phyloP scores from a whole-genome alignment of 108 stramenopile species.

The Nitzschia inconspicua region DNA sequence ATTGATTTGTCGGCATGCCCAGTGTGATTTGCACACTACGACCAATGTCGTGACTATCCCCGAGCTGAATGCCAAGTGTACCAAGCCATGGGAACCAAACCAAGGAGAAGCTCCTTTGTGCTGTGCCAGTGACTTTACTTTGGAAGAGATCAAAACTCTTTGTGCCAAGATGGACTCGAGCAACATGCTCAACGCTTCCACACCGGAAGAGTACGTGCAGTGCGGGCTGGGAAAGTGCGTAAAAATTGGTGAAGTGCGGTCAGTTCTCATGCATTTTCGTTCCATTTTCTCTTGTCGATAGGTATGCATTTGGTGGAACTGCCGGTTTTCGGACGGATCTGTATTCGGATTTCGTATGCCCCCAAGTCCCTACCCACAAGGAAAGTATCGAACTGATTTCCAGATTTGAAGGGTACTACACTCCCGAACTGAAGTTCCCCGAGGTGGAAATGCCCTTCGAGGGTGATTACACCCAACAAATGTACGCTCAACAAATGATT shows the following conservation, averaged over 20 bases:
- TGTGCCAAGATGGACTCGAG: conserved; percentile 76
- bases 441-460: conserved; percentile 64
- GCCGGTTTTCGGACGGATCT: conserved; percentile 62
- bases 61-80: conserved; percentile 68
- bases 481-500: conserved; percentile 63
- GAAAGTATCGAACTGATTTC: conserved; percentile 60
- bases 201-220: conserved; percentile 47
- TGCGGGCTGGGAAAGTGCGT: too few relatives aligned
- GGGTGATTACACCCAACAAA: conserved; percentile 58
- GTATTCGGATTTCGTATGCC: conserved; percentile 43
- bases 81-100: conserved; percentile 35
- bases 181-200: conserved; percentile 31
- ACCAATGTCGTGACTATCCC: conserved; percentile 57
- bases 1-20: conserved; percentile 70
- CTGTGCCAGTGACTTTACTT: conserved; percentile 70
- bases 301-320: conserved; percentile 58
- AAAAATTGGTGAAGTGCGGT: too few relatives aligned
- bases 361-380: conserved; percentile 53
- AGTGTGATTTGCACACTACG: conserved; percentile 75
- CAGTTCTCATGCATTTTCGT: too few relatives aligned
- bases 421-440: conserved; percentile 67
- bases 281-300: too few relatives aligned
- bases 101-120: conserved; percentile 48
- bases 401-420: conserved; percentile 42
- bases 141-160: conserved; percentile 64